These are phyloP conservation scores for Phytophthora crassamura DNA, from an alignment of 352 stramenopile species.

Conservation along the genomic window DNA sequence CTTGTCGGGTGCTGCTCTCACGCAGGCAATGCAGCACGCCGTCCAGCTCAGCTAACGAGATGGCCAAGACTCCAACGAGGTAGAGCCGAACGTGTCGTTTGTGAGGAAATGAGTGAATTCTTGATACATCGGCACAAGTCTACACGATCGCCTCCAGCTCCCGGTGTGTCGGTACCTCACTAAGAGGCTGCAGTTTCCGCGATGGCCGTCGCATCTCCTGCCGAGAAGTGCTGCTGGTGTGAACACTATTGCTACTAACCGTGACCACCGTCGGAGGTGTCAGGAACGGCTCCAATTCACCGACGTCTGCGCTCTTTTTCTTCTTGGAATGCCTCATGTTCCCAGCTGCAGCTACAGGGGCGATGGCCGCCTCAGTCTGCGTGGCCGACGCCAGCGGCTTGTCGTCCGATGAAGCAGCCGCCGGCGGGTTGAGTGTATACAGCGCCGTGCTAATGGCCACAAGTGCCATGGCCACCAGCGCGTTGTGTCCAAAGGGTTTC, in stretches of 20 bases:
- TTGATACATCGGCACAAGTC: constrained; percentile 16
- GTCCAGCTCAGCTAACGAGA: constrained; percentile 37
- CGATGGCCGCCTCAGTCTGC: constrained; percentile 8
- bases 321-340: constrained; percentile 37
- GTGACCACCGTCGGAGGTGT: constrained; percentile 21
- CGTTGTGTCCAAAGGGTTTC: constrained; percentile 71
- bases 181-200: constrained; percentile 26
- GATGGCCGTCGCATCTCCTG: constrained; percentile 32
- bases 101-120: constrained; percentile 25
- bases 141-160: constrained; percentile 34
- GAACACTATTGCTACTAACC: constrained; percentile 35
- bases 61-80: not conserved
- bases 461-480: constrained; percentile 64
- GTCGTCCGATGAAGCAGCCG: constrained; percentile 17
- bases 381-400: constrained; percentile 24
- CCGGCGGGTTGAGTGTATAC: constrained; percentile 77
- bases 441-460: constrained; percentile 67
- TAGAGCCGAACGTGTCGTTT: constrained; percentile 1
- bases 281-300: constrained; percentile 53
- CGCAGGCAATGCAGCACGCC: constrained; percentile 33
- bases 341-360: not conserved
- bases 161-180: constrained; percentile 8
- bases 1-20: constrained; percentile 19
- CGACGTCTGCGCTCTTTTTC: constrained; percentile 40
- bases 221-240: constrained; percentile 30